Evolutionary conservation across 1,284 basidiomycete genomes (phyloP), one percentile per base, ranked within the genome.

Genomic region (Boletellus deceptivus): DNA sequence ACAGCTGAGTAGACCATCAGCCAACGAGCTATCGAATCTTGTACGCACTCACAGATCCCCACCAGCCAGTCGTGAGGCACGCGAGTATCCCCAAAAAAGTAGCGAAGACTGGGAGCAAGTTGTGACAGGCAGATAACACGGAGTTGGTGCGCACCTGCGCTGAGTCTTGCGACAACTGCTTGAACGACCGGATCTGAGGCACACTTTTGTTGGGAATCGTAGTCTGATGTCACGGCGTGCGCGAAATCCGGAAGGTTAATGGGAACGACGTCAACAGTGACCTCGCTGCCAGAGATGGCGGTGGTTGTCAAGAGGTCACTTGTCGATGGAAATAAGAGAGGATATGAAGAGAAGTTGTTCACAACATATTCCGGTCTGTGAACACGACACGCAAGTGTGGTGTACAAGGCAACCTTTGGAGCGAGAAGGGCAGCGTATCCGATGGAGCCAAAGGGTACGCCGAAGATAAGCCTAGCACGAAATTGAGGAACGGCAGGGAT

Each of bases 31-130:
- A 20, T 37, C 25, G 29, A 40, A 18, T n/a, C 20, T 52, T 46
- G n/a, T 9, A 20, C 27, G 27, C 41, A 55, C 49, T 54, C 33
- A 72, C 86, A 45, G 84, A 78, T 46, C 89, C 88, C 93, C 93
- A 96, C 78, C 84, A 92, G 3, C 82, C 91, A 5, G 89, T 86
- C 0, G 91, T 93, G 38, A 94, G 61, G 59, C 83, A 84, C 37
- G 77, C 75, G 17, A 90, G 72, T 39, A 92, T 67, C 8, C 93
- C 93, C 72, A 82, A 83, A n/a, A 77, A 74, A 2, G 85, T 74
- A 0, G 78, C 74, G 64, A 91, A 82, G 29, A 77, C 85, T 80
- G 40, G 6, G 20, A 43, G 17, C 25, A 53, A 43, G 54, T 46
- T 55, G 11, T 60, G 33, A 46, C 17, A 41, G 18, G 46, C 9